A percentile compares a stretch with the other conserved stretches of the same genome.
These are phyloP conservation scores for Capsella rubella DNA, from an alignment of 441 rosid genomes.

Conservation along the genomic window DNA sequence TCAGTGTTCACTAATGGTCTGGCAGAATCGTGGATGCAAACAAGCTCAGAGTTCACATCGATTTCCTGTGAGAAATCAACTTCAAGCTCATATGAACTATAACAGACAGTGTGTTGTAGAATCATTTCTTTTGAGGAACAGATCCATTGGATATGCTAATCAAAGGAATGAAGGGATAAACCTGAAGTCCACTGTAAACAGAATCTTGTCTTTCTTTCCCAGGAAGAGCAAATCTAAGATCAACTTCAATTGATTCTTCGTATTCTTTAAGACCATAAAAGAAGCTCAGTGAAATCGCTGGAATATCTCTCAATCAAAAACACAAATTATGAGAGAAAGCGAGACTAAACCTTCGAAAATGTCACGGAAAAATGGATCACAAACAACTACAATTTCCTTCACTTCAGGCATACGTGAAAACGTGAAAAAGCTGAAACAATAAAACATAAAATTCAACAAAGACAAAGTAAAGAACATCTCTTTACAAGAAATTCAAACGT, in stretches of 20 bases:
- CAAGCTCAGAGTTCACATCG: constrained; percentile 77
- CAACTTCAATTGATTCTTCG: constrained; percentile 55
- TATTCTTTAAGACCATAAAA: constrained; percentile 54
- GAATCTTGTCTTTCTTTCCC: constrained; percentile 99
- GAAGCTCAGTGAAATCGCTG: neutral
- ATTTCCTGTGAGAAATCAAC: constrained; percentile 55
- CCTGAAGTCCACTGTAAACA: constrained; percentile 92
- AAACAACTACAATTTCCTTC: constrained; percentile 90
- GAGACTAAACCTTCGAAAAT: constrained; percentile 75
- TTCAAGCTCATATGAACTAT: constrained; percentile 15
- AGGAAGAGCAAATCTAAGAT: constrained; percentile 82
- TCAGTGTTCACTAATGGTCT: constrained; percentile 74
- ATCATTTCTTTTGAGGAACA: neutral
- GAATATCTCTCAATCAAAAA: neutral
- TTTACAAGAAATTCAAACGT: neutral
- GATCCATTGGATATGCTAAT: neutral
- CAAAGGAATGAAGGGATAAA: constrained; percentile 28
- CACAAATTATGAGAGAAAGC: constrained; percentile 24
- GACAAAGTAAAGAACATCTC: neutral
- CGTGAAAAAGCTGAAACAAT: constrained; percentile 69
- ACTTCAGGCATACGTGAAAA: constrained; percentile 79
- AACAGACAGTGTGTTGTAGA: neutral
- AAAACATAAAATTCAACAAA: neutral
- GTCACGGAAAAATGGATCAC: constrained; percentile 90
- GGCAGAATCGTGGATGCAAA: constrained; percentile 94